phyloP scores from a whole-genome alignment of 768 basidiomycete genomes.

The Lactarius tabidus region DNA sequence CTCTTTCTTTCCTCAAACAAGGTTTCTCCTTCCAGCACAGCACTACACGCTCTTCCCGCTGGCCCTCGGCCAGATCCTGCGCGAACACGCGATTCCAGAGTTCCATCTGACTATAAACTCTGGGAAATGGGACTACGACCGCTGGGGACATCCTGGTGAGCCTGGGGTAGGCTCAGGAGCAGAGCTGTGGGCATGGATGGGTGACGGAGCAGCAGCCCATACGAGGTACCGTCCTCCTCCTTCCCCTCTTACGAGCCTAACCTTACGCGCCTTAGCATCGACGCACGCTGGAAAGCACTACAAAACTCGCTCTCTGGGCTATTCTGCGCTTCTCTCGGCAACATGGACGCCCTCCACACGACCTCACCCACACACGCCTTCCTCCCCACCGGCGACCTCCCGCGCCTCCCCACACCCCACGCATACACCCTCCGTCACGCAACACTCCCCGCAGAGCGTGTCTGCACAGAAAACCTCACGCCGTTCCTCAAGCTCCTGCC shows the following conservation, averaged over 20 bases:
- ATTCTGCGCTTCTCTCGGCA: slow-evolving; percentile 89
- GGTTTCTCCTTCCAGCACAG: slow-evolving; percentile 49
- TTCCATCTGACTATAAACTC: slow-evolving; percentile 88
- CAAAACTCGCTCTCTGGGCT: slow-evolving; percentile 89
- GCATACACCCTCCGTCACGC: slow-evolving; percentile 63
- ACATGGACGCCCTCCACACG: slow-evolving; percentile 69
- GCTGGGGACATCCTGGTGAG: slow-evolving; percentile 80
- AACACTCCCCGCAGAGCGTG: slow-evolving; percentile 75
- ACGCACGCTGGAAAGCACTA: slow-evolving; percentile 77
- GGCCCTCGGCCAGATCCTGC: slow-evolving; percentile 82
- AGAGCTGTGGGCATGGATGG: slow-evolving; percentile 91
- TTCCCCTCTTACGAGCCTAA: neutral
- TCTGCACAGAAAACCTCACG: slow-evolving; percentile 98
- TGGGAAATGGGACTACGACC: slow-evolving; percentile 85
- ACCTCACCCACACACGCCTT: slow-evolving; percentile 61
- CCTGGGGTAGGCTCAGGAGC: slow-evolving; percentile 79
- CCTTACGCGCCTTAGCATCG: slow-evolving; percentile 44
- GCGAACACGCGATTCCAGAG: slow-evolving; percentile 81
- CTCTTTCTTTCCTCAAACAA: neutral
- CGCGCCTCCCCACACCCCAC: slow-evolving; percentile 40
- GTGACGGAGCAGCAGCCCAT: slow-evolving; percentile 43
- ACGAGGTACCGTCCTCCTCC: slow-evolving; percentile 38
- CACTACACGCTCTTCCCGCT: slow-evolving; percentile 88
- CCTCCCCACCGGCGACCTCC: slow-evolving; percentile 55
- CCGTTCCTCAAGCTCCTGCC: slow-evolving; percentile 94